These are phyloP conservation scores for Eucalyptus erythrocorys DNA, from an alignment of 345 rosid genomes.

Conservation along the genomic window DNA sequence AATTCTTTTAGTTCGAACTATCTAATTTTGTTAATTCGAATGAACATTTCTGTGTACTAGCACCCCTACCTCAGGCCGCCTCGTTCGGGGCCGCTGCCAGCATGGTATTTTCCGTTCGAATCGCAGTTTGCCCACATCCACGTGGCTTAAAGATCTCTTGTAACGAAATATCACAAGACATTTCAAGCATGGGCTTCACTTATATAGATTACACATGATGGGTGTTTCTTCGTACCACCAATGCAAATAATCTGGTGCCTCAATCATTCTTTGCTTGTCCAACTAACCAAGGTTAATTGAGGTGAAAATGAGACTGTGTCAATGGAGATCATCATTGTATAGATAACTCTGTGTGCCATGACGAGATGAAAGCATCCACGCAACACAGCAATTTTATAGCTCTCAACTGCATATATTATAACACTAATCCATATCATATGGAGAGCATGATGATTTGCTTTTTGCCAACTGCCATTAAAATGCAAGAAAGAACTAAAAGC, in stretches of 20 bases:
- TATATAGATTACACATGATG: rapidly evolving
- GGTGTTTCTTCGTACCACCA: background rate
- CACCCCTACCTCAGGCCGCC: background rate
- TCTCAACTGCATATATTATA: background rate
- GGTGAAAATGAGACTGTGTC: rapidly evolving
- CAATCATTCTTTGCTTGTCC: background rate
- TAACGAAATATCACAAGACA: rapidly evolving
- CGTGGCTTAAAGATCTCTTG: rapidly evolving
- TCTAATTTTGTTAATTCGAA: too few species aligned
- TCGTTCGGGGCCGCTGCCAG: rapidly evolving
- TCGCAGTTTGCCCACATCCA: rapidly evolving
- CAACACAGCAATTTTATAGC: background rate
- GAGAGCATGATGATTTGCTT: background rate
- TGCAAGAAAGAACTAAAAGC: background rate
- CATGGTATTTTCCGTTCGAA: rapidly evolving
- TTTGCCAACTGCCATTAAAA: background rate
- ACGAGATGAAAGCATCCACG: background rate
- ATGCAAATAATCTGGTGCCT: background rate
- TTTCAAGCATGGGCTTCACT: rapidly evolving
- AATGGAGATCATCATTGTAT: background rate
- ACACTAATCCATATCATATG: background rate
- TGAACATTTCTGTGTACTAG: too few species aligned
- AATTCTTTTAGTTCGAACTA: too few species aligned
- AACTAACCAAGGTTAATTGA: background rate
- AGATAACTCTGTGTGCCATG: background rate